Base-by-base conservation (phyloP, 371 early-diverging fungal genomes). In the Polyrhizophydium stewartii region DNA sequence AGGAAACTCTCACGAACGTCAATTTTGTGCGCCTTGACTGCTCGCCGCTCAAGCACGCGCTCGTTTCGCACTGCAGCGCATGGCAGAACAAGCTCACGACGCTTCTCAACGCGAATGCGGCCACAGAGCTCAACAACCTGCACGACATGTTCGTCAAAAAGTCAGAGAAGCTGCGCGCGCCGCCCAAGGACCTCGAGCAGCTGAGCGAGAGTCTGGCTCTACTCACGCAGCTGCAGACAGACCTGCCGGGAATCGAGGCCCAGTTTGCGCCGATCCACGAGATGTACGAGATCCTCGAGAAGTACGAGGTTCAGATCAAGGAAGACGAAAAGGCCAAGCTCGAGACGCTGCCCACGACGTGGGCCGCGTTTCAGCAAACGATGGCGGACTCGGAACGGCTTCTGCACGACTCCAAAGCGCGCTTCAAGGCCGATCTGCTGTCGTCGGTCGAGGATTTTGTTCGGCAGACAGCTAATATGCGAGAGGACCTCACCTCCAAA, bases 71-170 rank as follows among this genome's bases (percentile, higher is more conserved):
- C 64, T 84, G 84, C 63, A 75, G 65, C 46, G 59, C 70, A 9
- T 84, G 84, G 84, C 82, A 81, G 55, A 72, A 72, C 62, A 84
- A 84, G 60, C 71, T 84, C 17, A 84, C 84, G 7, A 75, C 78
- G 13, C 66, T 84, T 19, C 71, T 84, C 37, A 84, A 84, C 65
- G 63, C 68, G n/a, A 81, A 79, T 51, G 82, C 82, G 6, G 63
- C 50, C 58, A 70, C 71, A 3, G 82, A 83, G 51, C 71, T 84
- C 13, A 66, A 60, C 24, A 67, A 52, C 43, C 63, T 84, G 30
- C 71, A 77, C 47, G 75, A 81, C n/a, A 75, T 76, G 75, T 76
- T 83, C 40, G 59, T 52, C 21, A 73, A 70, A 41, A 71, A 73
- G 58, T 55, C 77, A n/a, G 74, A 74, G 31, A 69, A 73, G 56